phyloP scores from a whole-genome alignment of 1,284 basidiomycete species.

The Puccinia sorghi region DNA sequence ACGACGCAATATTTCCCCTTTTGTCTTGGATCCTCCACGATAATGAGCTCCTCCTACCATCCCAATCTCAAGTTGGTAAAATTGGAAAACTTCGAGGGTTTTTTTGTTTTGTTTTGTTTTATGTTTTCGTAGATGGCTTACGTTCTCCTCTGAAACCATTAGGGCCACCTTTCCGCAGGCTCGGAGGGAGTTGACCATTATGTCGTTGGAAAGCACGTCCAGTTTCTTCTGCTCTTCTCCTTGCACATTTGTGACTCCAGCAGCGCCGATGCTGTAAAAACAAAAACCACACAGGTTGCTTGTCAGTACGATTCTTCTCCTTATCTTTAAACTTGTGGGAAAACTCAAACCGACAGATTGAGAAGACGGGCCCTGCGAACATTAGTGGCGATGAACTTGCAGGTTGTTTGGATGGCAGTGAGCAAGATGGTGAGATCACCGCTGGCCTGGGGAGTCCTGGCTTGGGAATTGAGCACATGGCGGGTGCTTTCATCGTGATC shows the following conservation, averaged over 20 bases:
- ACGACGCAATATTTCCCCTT: slow-evolving; percentile 84
- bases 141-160: slow-evolving; percentile 93
- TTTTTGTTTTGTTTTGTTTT: background rate
- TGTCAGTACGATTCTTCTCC: slow-evolving; percentile 11
- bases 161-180: slow-evolving; percentile 94
- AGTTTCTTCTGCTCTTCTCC: slow-evolving; percentile 99
- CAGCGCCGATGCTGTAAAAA: slow-evolving; percentile 75
- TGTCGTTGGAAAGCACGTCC: slow-evolving; percentile 95
- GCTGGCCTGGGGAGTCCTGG: slow-evolving; percentile 64
- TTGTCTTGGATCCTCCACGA: slow-evolving; percentile 57
- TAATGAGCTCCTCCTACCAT: slow-evolving; percentile 57
- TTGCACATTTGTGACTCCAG: slow-evolving; percentile 93
- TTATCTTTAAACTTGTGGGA: background rate
- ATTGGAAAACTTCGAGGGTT: background rate
- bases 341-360: slow-evolving; percentile 70
- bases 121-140: slow-evolving; percentile 68
- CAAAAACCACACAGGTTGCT: background rate
- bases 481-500: slow-evolving; percentile 51
- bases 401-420: slow-evolving; percentile 90
- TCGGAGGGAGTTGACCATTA: slow-evolving; percentile 89
- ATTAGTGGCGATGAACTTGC: slow-evolving; percentile 92
- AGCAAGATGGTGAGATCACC: slow-evolving; percentile 93
- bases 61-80: background rate
- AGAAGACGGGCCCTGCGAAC: slow-evolving; percentile 95
- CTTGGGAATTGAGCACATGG: slow-evolving; percentile 56